Evolutionary conservation across 345 rosid genomes (phyloP).

Genomic region (Raphanus sativus): DNA sequence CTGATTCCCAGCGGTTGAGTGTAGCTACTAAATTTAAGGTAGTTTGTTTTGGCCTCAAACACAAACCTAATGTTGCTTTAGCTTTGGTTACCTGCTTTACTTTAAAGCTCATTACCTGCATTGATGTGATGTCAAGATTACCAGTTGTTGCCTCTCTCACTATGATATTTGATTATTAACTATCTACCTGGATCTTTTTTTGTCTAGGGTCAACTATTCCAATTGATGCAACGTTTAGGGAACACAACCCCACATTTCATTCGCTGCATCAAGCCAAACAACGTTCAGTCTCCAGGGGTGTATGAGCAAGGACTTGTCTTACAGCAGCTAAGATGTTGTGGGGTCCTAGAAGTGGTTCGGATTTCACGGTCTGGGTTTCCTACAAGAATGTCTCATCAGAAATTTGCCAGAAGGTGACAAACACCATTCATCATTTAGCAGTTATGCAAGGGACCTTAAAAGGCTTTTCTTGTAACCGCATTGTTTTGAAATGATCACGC

Average conservation of each 20-base stretch:
- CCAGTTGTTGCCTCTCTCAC: neutral
- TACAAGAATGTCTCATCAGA: slow-evolving; percentile 94
- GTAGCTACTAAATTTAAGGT: slow-evolving; percentile 97
- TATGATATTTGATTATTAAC: slow-evolving; percentile 26
- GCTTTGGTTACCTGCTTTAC: neutral
- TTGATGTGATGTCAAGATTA: neutral
- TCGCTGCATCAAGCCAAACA: slow-evolving; percentile 97
- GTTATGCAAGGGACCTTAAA: neutral
- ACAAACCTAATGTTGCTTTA: slow-evolving; percentile 8
- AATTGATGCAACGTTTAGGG: slow-evolving; percentile 91
- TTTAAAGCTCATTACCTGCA: slow-evolving; percentile 4
- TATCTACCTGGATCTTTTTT: slow-evolving; percentile 18
- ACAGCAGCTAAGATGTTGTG: slow-evolving; percentile 97
- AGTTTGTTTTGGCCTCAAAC: slow-evolving; percentile 10
- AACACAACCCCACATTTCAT: slow-evolving; percentile 96
- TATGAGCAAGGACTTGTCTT: slow-evolving; percentile 89
- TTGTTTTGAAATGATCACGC: slow-evolving; percentile 26
- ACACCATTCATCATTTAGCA: slow-evolving; percentile 5
- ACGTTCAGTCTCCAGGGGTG: slow-evolving; percentile 78
- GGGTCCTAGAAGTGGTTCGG: slow-evolving; percentile 96
- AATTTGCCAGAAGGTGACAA: slow-evolving; percentile 84
- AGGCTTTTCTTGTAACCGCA: slow-evolving; percentile 11
- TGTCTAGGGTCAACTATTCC: slow-evolving; percentile 85
- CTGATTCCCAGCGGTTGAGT: slow-evolving; percentile 92
- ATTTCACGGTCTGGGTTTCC: slow-evolving; percentile 98